Evolutionary conservation across 2,329 filamentous ascomycete genomes (phyloP).

Genomic region (Diplodia seriata): DNA sequence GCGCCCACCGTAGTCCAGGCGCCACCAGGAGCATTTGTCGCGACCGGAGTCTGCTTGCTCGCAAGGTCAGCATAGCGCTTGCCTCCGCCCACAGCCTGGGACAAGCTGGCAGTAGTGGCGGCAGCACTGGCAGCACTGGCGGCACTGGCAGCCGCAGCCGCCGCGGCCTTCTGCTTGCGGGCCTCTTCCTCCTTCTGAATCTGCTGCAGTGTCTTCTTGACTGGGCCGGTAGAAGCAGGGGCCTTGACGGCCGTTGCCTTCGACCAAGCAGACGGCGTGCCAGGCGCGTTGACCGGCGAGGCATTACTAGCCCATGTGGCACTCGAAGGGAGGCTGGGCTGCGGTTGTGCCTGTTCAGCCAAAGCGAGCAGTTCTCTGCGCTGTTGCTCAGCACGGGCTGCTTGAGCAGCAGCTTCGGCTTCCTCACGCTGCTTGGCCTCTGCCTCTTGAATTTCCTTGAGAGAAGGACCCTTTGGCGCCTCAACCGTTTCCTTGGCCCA

Average conservation of each 20-base stretch:
- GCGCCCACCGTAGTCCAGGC: conserved; percentile 97
- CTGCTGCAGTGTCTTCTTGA: conserved; percentile 90
- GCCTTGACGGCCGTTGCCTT: conserved; percentile 62
- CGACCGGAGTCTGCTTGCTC: conserved; percentile 69
- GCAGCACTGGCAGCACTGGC: conserved; percentile 53
- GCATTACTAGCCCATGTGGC: conserved; percentile 85
- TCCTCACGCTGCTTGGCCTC: conserved; percentile 93
- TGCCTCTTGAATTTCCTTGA: conserved; percentile 96
- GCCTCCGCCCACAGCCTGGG: conserved; percentile 53
- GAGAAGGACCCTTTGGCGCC: conserved; percentile 80
- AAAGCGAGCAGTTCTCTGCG: conserved; percentile 78
- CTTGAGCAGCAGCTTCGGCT: conserved; percentile 79
- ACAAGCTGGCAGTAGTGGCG: conserved; percentile 44
- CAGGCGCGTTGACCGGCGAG: conserved; percentile 70
- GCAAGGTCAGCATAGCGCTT: conserved; percentile 97
- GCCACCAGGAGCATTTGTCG: conserved; percentile 52
- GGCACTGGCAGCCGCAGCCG: conserved; percentile 56
- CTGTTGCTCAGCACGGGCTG: conserved; percentile 75
- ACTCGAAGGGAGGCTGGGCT: conserved; percentile 81
- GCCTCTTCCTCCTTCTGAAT: conserved; percentile 96
- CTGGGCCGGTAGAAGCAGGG: conserved; percentile 47
- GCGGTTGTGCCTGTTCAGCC: conserved; percentile 65
- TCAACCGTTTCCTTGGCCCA: conserved; percentile 88
- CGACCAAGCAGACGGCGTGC: conserved; percentile 65
- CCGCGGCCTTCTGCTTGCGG: conserved; percentile 77